Base-by-base conservation (phyloP, 306 rosid genomes). In the Sphenostylis stenocarpa region DNA sequence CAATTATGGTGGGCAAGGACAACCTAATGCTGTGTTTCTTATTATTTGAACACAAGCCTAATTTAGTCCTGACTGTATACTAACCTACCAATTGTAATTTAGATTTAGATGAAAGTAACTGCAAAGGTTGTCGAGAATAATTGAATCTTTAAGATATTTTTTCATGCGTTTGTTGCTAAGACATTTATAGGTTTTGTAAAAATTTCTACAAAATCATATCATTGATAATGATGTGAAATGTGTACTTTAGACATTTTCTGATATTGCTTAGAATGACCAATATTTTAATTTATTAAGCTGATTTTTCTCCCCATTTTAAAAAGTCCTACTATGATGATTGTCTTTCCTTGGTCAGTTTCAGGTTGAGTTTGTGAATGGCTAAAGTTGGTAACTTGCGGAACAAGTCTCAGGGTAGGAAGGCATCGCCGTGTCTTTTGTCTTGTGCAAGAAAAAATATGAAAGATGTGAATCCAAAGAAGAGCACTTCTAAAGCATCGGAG, bases 391-490 rank as follows among this genome's bases (percentile, higher is more conserved):
- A 85, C 84, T 29, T 45, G 75, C 82, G 20, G 72, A 28, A 76
- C 69, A 85, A 83, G 85, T 53, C 85, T 55, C 86, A 33, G 53
- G 53, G 81, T 82, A 84, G 71, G 13, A 76, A 48, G 84, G 29
- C 78, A 77, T 60, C 83, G 33, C 83, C 80, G 15, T 57, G 66
- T 84, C 75, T 68, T 51, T 81, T 86, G 47, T 87, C 93, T 52
- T 76, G 75, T 77, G 66, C 83, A 23, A 61, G 23, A 78, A 89
- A 85, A 71, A 75, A 72, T 78, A 21, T 79, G 73, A 90, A 89
- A 84, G 81, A 62, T 74, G 82, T 70, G 31, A 70, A 41, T 61
- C 80, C 53, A 15, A 85, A 86, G 87, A 91, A 88, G 82, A 85
- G 81, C 64, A 33, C 80, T 75, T 76, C 81, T 56, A 79, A 81